Conservation (phyloP, 2,329 filamentous ascomycete species). For the Penicillium sp. region DNA sequence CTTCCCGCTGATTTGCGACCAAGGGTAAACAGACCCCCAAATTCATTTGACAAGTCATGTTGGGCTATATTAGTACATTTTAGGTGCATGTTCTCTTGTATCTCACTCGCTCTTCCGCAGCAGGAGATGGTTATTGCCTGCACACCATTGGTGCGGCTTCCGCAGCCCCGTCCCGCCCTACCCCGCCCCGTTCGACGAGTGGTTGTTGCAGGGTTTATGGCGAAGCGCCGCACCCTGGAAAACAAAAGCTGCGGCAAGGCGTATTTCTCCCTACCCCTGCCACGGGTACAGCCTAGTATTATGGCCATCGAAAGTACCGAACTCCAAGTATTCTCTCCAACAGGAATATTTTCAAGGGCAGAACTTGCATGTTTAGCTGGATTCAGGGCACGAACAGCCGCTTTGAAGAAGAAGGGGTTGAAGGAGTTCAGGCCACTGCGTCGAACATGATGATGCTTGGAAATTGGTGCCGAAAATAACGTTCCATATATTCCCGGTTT, state of each 20-base stretch:
- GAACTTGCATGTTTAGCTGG: no score
- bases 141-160: background rate
- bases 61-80: background rate
- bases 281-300: no score
- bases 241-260: background rate
- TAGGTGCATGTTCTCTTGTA: background rate
- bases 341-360: no score
- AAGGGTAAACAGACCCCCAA: no score
- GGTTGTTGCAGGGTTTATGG: slow-evolving; percentile 2
- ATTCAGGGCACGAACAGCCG: no score
- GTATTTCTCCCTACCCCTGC: background rate
- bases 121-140: background rate
- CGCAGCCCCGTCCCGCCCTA: background rate
- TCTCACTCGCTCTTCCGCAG: background rate
- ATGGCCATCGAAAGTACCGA: no score
- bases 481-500: no score
- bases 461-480: no score
- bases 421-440: no score
- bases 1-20: background rate
- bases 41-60: background rate
- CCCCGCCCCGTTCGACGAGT: background rate
- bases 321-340: no score
- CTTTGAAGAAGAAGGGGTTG: no score
- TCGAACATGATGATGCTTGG: no score
- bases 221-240: background rate